These are phyloP conservation scores for Microbotryum intermedium DNA, from an alignment of 1,284 basidiomycete genomes.

Conservation along the genomic window DNA sequence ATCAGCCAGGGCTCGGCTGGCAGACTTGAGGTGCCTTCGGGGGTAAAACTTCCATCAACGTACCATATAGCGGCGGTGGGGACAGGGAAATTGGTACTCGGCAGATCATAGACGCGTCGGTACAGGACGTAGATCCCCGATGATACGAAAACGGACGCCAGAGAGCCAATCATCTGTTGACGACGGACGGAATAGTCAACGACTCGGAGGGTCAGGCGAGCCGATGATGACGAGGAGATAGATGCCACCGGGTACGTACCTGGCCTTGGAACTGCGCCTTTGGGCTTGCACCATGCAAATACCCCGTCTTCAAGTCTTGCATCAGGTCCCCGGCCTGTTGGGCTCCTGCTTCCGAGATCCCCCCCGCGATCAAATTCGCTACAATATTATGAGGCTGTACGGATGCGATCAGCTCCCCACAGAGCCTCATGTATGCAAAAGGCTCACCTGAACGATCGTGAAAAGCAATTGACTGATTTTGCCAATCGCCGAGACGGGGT, in stretches of 20 bases:
- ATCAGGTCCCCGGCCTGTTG: constrained; percentile 96
- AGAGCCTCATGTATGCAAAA: neutral
- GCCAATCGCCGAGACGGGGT: constrained; percentile 78
- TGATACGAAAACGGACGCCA: constrained; percentile 78
- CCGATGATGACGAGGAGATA: neutral
- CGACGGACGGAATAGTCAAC: constrained; percentile 57
- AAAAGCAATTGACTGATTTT: constrained; percentile 93
- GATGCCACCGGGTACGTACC: constrained; percentile 23
- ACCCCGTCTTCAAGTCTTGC: constrained; percentile 95
- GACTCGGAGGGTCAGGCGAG: constrained; percentile 39
- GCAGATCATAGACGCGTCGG: constrained; percentile 63
- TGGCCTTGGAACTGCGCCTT: constrained; percentile 40
- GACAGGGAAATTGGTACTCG: constrained; percentile 81
- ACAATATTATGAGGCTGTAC: constrained; percentile 60
- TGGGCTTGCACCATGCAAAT: constrained; percentile 54
- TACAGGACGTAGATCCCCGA: constrained; percentile 82
- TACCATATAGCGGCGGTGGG: constrained; percentile 71
- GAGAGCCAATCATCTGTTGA: constrained; percentile 77
- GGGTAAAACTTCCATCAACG: constrained; percentile 9
- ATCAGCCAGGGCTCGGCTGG: neutral
- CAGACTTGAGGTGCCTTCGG: neutral
- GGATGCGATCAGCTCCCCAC: constrained; percentile 37
- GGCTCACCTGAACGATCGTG: constrained; percentile 81
- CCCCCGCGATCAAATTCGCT: constrained; percentile 92
- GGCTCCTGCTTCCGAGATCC: constrained; percentile 90